These are phyloP conservation scores for Fusarium palustre DNA, from an alignment of 2,329 filamentous ascomycete genomes.

Conservation along the genomic window DNA sequence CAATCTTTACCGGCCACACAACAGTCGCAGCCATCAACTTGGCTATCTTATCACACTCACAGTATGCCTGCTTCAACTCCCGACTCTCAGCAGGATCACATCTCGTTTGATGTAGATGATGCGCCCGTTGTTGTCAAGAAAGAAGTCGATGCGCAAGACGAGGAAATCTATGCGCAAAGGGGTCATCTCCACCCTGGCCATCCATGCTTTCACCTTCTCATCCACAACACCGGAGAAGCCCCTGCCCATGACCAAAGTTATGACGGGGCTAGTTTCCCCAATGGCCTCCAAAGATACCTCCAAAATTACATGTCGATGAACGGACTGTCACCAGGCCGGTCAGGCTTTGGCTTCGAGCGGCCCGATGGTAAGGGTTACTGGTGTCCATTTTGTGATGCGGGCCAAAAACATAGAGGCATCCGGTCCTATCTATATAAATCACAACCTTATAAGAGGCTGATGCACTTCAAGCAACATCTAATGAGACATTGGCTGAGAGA, in stretches of 20 bases:
- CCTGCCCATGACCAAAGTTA: background rate
- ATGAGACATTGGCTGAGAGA: background rate
- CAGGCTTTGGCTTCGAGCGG: background rate
- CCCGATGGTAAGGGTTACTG: background rate
- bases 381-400: background rate
- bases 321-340: background rate
- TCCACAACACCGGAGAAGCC: background rate
- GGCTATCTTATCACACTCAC: background rate
- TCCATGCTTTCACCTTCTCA: background rate
- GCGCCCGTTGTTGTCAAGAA: background rate
- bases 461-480: background rate
- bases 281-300: background rate
- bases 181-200: background rate
- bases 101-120: background rate
- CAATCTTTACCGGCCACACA: background rate
- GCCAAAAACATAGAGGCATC: background rate
- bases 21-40: background rate
- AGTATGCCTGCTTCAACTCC: too few relatives aligned
- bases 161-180: background rate
- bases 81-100: background rate
- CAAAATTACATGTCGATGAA: background rate
- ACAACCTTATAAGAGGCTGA: background rate
- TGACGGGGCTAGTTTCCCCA: background rate
- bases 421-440: fast-evolving
- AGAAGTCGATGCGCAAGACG: background rate